These are phyloP conservation scores for Fusarium annulatum DNA, from an alignment of 2,329 filamentous ascomycete species.

Conservation along the genomic window DNA sequence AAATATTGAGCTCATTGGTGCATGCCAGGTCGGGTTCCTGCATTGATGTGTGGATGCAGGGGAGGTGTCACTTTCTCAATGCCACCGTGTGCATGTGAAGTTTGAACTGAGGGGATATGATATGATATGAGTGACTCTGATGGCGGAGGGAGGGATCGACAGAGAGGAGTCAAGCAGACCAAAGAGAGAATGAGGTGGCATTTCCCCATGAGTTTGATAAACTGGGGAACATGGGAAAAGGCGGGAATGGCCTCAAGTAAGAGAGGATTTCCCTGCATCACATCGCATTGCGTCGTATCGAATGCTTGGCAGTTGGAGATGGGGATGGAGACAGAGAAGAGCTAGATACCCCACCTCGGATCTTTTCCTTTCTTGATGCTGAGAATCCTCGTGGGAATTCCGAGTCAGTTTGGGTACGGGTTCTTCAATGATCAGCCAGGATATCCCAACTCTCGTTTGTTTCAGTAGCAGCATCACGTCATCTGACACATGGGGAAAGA, in stretches of 20 bases:
- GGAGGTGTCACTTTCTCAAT: slow-evolving; percentile 18
- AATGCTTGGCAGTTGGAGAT: background rate
- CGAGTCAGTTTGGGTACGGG: background rate
- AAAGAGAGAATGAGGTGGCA: slow-evolving; percentile 9
- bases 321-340: background rate
- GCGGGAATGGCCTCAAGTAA: slow-evolving; percentile 30
- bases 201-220: slow-evolving; percentile 1
- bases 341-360: background rate
- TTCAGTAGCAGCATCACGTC: slow-evolving; percentile 20
- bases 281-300: slow-evolving; percentile 6
- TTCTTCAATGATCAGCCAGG: background rate
- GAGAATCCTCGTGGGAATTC: slow-evolving; percentile 3
- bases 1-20: slow-evolving; percentile 6
- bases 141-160: slow-evolving; percentile 12
- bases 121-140: slow-evolving; percentile 21
- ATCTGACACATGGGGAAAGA: slow-evolving; percentile 15
- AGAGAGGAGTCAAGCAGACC: background rate
- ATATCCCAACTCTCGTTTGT: slow-evolving; percentile 8
- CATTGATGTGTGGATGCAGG: slow-evolving; percentile 41
- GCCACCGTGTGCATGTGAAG: slow-evolving; percentile 6
- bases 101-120: slow-evolving; percentile 7
- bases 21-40: slow-evolving; percentile 41
- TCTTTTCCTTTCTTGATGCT: background rate
- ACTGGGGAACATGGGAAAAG: background rate
- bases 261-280: slow-evolving; percentile 2